Evolutionary conservation across 2,329 filamentous ascomycete genomes (phyloP).

Genomic region (Colletotrichum limetticola): DNA sequence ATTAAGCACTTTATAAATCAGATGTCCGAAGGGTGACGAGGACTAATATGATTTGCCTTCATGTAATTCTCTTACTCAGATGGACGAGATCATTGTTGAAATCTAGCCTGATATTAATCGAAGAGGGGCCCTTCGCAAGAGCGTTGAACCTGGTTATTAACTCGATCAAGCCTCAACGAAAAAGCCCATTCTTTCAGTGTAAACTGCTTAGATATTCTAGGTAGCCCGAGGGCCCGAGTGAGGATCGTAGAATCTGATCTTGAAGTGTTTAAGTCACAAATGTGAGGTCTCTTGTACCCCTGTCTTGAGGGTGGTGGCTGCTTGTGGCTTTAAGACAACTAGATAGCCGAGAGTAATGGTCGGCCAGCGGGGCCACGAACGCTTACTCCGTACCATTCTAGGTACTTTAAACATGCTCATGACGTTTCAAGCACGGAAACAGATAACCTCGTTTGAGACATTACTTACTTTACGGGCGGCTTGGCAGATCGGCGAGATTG

Average conservation of each 20-base stretch:
- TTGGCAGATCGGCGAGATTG: conserved; percentile 16
- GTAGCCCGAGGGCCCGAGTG: neutral
- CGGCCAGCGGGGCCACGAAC: too few species aligned
- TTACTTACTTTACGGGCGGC: neutral
- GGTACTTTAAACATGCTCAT: neutral
- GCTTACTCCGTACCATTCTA: too few species aligned
- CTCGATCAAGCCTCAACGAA: neutral
- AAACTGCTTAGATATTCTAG: neutral
- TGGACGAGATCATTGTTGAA: neutral
- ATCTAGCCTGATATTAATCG: neutral
- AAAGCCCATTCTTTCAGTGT: neutral
- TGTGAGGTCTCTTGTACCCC: too few species aligned
- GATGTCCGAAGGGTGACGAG: too few species aligned
- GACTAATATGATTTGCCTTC: too few species aligned
- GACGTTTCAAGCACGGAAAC: neutral
- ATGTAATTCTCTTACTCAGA: too few species aligned
- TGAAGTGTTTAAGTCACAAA: too few species aligned
- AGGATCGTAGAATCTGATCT: neutral
- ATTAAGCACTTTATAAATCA: too few species aligned
- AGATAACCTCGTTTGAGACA: neutral
- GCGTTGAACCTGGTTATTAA: neutral
- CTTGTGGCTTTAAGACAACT: conserved; percentile 3
- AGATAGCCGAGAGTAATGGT: neutral
- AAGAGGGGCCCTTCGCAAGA: neutral
- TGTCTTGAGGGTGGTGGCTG: neutral